phyloP scores from a whole-genome alignment of 352 stramenopile species.

The Aphanomyces euteiches region DNA sequence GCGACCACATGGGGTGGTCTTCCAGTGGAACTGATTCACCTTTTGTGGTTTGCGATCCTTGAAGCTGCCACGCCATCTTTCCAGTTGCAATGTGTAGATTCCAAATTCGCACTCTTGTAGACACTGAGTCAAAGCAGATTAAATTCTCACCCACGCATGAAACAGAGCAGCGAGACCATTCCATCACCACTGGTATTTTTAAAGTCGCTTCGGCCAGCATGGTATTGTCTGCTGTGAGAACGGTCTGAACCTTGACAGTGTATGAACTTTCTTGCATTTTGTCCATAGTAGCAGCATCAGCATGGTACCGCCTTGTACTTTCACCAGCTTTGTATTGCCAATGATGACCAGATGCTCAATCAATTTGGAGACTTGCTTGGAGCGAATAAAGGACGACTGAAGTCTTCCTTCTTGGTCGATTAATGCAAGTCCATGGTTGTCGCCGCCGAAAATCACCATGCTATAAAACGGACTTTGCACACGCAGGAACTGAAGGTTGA shows the following conservation, averaged over 20 bases:
- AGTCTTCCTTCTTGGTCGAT: neutral
- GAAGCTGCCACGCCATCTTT: conserved; percentile 32
- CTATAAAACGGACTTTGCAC: neutral
- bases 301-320: conserved; percentile 30
- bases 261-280: neutral
- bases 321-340: conserved; percentile 12
- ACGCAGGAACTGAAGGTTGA: conserved; percentile 4
- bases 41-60: conserved; percentile 27
- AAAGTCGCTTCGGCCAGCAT: conserved; percentile 22
- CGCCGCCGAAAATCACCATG: conserved; percentile 20
- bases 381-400: conserved; percentile 20
- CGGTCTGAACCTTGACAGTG: conserved; percentile 40
- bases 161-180: conserved; percentile 30
- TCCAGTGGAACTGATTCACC: neutral
- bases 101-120: conserved; percentile 29
- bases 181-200: neutral
- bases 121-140: conserved; percentile 34
- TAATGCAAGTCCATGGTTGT: conserved; percentile 19
- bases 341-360: neutral
- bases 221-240: conserved; percentile 4
- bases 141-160: conserved; percentile 35
- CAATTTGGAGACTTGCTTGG: conserved; percentile 19
- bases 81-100: conserved; percentile 35
- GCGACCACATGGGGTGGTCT: conserved; percentile 34
- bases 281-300: conserved; percentile 35